These are phyloP conservation scores for Alloteropsis angusta DNA, from an alignment of 202 grass and related monocot species.

Conservation along the genomic window DNA sequence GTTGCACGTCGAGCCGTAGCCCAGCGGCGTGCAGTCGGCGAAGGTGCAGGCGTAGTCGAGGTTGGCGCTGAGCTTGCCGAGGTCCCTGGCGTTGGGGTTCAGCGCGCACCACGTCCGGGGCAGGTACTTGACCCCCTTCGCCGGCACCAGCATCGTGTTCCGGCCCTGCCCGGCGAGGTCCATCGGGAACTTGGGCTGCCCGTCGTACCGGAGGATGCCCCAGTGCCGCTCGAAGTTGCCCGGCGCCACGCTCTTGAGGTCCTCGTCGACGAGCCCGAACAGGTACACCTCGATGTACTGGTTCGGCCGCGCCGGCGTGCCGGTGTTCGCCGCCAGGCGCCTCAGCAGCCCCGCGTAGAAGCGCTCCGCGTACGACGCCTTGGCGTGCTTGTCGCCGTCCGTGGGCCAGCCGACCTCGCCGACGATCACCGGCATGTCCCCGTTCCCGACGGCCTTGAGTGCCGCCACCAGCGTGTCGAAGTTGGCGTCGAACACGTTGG, in stretches of 20 bases:
- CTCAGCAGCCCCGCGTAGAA: conserved; percentile 52
- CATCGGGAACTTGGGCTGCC: conserved; percentile 41
- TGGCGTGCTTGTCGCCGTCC: conserved; percentile 51
- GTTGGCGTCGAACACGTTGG: conserved; percentile 92
- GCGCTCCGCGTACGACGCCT: conserved; percentile 13
- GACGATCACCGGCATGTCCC: conserved; percentile 33
- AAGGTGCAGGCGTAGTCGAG: conserved; percentile 36
- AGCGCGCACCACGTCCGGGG: conserved; percentile 31
- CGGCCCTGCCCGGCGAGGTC: conserved; percentile 39
- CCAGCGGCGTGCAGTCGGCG: conserved; percentile 52
- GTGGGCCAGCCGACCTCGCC: conserved; percentile 70
- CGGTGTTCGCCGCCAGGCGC: conserved; percentile 7
- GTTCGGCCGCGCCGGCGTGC: conserved; percentile 35
- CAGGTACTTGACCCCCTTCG: conserved; percentile 28
- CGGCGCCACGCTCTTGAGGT: conserved; percentile 43
- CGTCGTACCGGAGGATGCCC: conserved; percentile 55
- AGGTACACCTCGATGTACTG: conserved; percentile 34
- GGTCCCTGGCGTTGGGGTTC: conserved; percentile 23
- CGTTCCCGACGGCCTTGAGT: conserved; percentile 23
- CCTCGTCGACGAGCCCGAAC: conserved; percentile 58
- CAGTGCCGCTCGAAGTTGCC: conserved; percentile 58
- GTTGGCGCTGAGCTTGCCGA: conserved; percentile 14
- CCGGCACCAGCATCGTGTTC: conserved; percentile 17
- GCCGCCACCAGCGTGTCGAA: conserved; percentile 59
- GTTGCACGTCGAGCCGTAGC: conserved; percentile 40